Base-by-base conservation (phyloP, 306 rosid genomes). In the Luffa aegyptiaca region DNA sequence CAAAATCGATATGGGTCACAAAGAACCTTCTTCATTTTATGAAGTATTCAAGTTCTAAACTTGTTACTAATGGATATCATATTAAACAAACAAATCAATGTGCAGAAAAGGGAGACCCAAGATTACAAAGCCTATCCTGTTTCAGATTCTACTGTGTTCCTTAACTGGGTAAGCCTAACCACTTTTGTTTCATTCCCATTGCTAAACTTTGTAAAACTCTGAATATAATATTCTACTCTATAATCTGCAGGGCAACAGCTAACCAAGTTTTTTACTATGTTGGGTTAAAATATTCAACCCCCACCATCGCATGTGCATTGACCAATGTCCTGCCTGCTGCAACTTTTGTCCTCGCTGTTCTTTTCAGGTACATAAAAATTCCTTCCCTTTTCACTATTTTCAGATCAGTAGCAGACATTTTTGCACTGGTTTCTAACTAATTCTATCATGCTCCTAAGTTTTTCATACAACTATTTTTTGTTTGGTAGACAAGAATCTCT, bases 261-360 rank as follows among this genome's bases (percentile, higher is more conserved):
- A 92, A 88, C 48, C 97, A 90, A 56, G 87, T 92, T 16, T 80
- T 90, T 21, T 92, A 55, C 82, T 94, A 87, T 31, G 62, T 85
- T 52, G 96, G 97, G 55, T 86, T 94, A 42, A 92, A 90, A 68
- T 75, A 84, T 66, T 85, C 92, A 33, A 81, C 90, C 0, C 86
- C 97, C 44, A 94, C 96, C 9, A 80, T 89, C 49, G 90, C 90
- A 36, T 84, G 90, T 56, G 97, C 97, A 21, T 80, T 90, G 35
- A 80, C 79, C 55, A 92, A 94, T 84, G 83, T 89, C 74, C 93
- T 94, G 69, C 98, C 98, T 13, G 96, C 97, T 31, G 87, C 91
- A 82, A 90, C 98, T 39, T 90, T 94, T 79, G 5, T 92, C 71
- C 90, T 94, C 12, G 97, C 97, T 31, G 53, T 88, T n/a, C 1